phyloP scores from a whole-genome alignment of 2,329 filamentous ascomycete genomes.

The Aureobasidium mangrovei region DNA sequence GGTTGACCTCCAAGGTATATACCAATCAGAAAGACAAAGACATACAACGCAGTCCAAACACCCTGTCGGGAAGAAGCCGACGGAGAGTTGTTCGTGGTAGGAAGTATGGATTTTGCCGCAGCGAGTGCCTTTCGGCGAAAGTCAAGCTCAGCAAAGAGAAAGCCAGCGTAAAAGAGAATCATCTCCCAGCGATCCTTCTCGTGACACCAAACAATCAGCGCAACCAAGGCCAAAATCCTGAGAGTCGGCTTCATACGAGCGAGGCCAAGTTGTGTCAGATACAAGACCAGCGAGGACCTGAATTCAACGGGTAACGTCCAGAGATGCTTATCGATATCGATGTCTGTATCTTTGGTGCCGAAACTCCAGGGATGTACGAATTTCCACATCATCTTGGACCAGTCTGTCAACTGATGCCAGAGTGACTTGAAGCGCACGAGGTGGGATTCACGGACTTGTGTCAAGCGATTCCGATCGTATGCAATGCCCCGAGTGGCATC shows the following conservation, averaged over 20 bases:
- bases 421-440: conserved; percentile 7
- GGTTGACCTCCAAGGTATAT: conserved; percentile 12
- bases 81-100: neutral
- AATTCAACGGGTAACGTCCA: conserved; percentile 55
- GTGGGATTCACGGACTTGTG: conserved; percentile 15
- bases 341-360: conserved; percentile 6
- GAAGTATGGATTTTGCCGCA: neutral
- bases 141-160: conserved; percentile 48
- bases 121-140: conserved; percentile 28
- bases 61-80: neutral
- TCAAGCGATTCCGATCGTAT: conserved; percentile 11
- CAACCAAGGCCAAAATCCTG: conserved; percentile 35
- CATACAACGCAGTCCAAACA: neutral
- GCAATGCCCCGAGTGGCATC: conserved; percentile 17
- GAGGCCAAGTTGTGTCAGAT: conserved; percentile 42
- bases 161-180: conserved; percentile 47
- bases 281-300: conserved; percentile 49
- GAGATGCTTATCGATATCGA: conserved; percentile 40
- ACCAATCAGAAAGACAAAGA: conserved; percentile 9
- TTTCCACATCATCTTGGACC: conserved; percentile 31
- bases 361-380: conserved; percentile 15
- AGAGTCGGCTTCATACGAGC: conserved; percentile 7
- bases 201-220: conserved; percentile 39
- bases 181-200: conserved; percentile 46
- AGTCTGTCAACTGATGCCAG: conserved; percentile 19